Base-by-base conservation (phyloP, 306 rosid species). In the Lithocarpus polystachyus region DNA sequence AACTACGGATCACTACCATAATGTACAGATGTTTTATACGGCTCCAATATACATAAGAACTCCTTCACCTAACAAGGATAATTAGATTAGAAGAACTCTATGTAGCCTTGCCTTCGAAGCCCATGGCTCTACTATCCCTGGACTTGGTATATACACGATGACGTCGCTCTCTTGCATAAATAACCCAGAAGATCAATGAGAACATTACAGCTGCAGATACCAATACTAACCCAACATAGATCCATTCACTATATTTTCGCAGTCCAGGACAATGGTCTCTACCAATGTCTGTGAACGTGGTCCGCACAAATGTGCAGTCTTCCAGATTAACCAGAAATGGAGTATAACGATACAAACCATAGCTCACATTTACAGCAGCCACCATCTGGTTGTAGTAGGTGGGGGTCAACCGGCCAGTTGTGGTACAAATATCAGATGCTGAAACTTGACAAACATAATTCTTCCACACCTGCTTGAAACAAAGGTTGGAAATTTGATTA, bases 81-180 rank as follows among this genome's bases (percentile, higher is more conserved):
- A 57, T 72, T 40, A 59, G 26, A 56, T 71, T 37, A 60, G 62
- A 5, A 17, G 28, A 69, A 71, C 43, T 64, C 74, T 70, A 72
- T 6, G 40, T 24, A 26, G 61, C 84, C 81, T 82, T 81, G 77
- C n/a, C 76, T 71, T 71, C 84, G 14, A 14, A 68, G 3, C 9
- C 73, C n/a, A 10, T 51, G 10, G 81, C 5, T 64, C 89, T 69
- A n/a, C 89, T 69, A n/a, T 77, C 59, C 43, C 60, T 26, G 79
- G 73, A 77, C 56, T 93, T 95, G 0, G 98, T 89, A 73, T 91
- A 91, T 19, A 86, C 87, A 0, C 98, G 97, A 54, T 95, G 93
- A 5, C 84, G 71, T 29, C 86, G 81, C 72, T 94, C 88, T 78
- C 95, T 81, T 52, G 87, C 90, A 68, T 84, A 90, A 76, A 91